Evolutionary conservation across 768 basidiomycete species (phyloP), one percentile per base, ranked within the genome.

Genomic region (Tephrocybe sp.): DNA sequence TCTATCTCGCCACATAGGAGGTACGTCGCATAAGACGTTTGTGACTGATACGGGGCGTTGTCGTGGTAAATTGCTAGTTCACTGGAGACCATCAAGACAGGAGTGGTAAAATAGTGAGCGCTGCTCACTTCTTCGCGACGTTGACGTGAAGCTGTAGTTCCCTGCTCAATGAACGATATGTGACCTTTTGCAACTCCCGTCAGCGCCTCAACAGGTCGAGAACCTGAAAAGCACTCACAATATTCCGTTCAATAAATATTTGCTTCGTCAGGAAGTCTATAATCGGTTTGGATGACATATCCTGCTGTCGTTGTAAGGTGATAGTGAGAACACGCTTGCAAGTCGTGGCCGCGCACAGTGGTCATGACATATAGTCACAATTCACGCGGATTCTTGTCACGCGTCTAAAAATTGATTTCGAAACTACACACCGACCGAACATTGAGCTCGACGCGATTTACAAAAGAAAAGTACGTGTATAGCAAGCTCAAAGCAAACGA

Each of bases 91-190:
- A 11, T 26, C 31, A 36, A 30, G 22, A 51, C 13, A 19, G 50
- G 8, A 24, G 32, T 15, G 31, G 31, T 22, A 12, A 30, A n/a
- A 32, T 44, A 30, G 44, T 31, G 11, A 34, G 9, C 27, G 21
- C n/a, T 15, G 42, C 77, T 59, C 52, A 91, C 90, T 83, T 86
- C 63, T 91, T 92, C 16, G 90, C 89, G 30, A 69, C 68, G 64
- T 90, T 88, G 59, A 91, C 88, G 58, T 91, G 85, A 45, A 92
- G 74, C 0, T 74, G 73, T 36, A 89, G 74, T 32, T 79, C 80
- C 54, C 87, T 78, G 58, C 90, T 91, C 41, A 92, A 73, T 4
- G 80, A 83, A 30, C 89, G 79, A 64, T 81, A 92, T 4, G 90
- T 92, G 50, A 92, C 87, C 89, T 92, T 51, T 1, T n/a, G 16